Evolutionary conservation across 2,329 filamentous ascomycete genomes (phyloP).

Genomic region (Fusarium kyushuense): DNA sequence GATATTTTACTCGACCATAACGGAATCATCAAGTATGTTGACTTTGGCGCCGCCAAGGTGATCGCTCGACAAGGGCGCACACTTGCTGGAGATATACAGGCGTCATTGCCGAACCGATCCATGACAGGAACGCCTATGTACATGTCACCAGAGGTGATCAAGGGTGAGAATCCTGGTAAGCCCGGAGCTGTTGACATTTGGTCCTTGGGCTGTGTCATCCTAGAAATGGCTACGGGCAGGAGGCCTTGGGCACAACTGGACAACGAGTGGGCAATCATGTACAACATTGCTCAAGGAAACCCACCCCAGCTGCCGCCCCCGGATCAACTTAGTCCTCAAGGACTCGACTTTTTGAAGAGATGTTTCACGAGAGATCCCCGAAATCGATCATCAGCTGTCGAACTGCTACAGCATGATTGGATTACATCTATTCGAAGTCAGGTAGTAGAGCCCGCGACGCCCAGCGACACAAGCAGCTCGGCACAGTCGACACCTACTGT

Average conservation of each 20-base stretch:
- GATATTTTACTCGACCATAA: constrained; percentile 97
- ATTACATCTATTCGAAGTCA: constrained; percentile 74
- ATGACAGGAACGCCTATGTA: constrained; percentile 99
- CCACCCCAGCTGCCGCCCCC: constrained; percentile 83
- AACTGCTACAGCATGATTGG: constrained; percentile 96
- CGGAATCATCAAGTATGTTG: constrained; percentile 98
- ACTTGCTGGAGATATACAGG: constrained; percentile 71
- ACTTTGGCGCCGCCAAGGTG: constrained; percentile 97
- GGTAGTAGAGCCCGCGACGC: constrained; percentile 73
- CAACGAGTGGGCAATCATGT: constrained; percentile 99
- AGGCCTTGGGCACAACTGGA: constrained; percentile 95
- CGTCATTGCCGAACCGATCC: constrained; percentile 79
- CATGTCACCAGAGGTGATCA: constrained; percentile 99
- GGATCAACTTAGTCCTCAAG: constrained; percentile 86
- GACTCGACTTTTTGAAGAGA: constrained; percentile 87
- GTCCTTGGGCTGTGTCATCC: constrained; percentile 95
- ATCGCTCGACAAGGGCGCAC: constrained; percentile 95
- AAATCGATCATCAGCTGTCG: constrained; percentile 83
- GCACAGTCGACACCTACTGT: constrained; percentile 53
- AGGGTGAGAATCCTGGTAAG: constrained; percentile 82
- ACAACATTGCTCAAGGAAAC: constrained; percentile 98
- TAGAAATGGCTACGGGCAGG: constrained; percentile 96
- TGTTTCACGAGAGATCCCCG: constrained; percentile 90
- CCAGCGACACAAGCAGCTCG: constrained; percentile 66
- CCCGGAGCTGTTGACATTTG: constrained; percentile 93